Conservation (phyloP, 2,329 filamentous ascomycete genomes). For the Cladosporium sphaerospermum region DNA sequence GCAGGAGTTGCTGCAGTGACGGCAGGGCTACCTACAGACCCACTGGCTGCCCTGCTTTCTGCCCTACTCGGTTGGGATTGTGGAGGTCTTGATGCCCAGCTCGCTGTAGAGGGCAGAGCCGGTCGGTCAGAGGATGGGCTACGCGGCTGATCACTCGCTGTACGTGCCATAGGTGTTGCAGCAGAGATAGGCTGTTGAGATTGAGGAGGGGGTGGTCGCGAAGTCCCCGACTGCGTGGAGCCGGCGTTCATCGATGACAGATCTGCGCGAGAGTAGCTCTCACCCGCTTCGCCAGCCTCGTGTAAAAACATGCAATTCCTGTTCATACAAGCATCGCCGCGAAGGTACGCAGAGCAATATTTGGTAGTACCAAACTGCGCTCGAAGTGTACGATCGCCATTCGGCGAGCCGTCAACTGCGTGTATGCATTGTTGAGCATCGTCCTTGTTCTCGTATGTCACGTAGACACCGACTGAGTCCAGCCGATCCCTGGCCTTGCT, state of each 20-base stretch:
- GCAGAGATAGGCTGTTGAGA: conserved; percentile 47
- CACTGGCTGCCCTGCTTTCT: conserved; percentile 75
- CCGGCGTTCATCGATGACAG: conserved; percentile 90
- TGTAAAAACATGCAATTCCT: conserved; percentile 97
- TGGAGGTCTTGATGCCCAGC: conserved; percentile 73
- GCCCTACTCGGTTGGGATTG: conserved; percentile 59
- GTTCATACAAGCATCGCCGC: conserved; percentile 91
- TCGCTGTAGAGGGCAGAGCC: conserved; percentile 87
- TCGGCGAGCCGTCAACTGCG: conserved; percentile 85
- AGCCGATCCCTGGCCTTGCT: conserved; percentile 86
- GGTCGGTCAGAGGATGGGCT: conserved; percentile 59
- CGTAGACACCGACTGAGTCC: conserved; percentile 91
- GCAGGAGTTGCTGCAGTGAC: conserved; percentile 35
- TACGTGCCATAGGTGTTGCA: conserved; percentile 60
- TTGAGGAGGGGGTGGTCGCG: conserved; percentile 39
- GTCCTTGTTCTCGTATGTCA: conserved; percentile 90
- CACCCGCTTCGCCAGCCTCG: conserved; percentile 95
- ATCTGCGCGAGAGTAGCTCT: conserved; percentile 92
- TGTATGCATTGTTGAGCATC: conserved; percentile 86
- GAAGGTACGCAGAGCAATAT: conserved; percentile 94
- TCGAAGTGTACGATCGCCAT: conserved; percentile 76
- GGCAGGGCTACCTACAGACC: conserved; percentile 75
- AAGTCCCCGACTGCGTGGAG: conserved; percentile 65
- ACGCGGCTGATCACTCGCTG: conserved; percentile 33
- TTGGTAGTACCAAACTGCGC: conserved; percentile 87